phyloP scores from a whole-genome alignment of 768 basidiomycete genomes.

The Peribolospora baueri region DNA sequence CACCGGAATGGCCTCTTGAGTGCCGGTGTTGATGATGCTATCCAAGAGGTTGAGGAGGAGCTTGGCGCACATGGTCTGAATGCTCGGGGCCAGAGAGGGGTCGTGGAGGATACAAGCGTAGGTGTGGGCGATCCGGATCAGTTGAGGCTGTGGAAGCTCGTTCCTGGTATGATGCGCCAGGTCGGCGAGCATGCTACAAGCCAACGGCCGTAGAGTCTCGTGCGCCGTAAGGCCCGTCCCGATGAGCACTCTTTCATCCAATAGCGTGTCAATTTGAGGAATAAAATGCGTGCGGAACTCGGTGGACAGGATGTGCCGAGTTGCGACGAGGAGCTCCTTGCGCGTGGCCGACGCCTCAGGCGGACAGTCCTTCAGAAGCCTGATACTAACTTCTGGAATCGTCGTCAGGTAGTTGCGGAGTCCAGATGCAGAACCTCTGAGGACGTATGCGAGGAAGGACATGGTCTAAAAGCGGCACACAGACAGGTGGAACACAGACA shows the following conservation, averaged over 20 bases:
- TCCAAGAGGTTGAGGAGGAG: slow-evolving; percentile 78
- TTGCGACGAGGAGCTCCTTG: slow-evolving; percentile 76
- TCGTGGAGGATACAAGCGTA: slow-evolving; percentile 80
- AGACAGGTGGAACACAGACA: background rate
- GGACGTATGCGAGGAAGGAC: slow-evolving; percentile 72
- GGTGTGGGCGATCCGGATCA: slow-evolving; percentile 51
- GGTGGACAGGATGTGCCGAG: slow-evolving; percentile 64
- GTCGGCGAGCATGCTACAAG: slow-evolving; percentile 60
- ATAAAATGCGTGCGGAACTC: slow-evolving; percentile 54
- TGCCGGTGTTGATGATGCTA: slow-evolving; percentile 35
- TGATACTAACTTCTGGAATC: slow-evolving; percentile 50
- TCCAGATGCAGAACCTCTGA: slow-evolving; percentile 40
- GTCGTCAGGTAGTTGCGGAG: slow-evolving; percentile 53
- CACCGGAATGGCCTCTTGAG: slow-evolving; percentile 41
- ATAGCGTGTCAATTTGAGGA: slow-evolving; percentile 60
- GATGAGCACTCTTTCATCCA: slow-evolving; percentile 70
- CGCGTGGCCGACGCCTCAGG: slow-evolving; percentile 54
- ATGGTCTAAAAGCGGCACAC: slow-evolving; percentile 34
- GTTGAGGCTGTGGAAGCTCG: slow-evolving; percentile 51
- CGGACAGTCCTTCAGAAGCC: slow-evolving; percentile 85
- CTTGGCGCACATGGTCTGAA: slow-evolving; percentile 78
- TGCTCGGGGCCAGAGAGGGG: slow-evolving; percentile 45
- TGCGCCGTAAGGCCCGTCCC: slow-evolving; percentile 60
- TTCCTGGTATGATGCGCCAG: slow-evolving; percentile 70
- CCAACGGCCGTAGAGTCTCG: slow-evolving; percentile 50